phyloP scores from a whole-genome alignment of 2,329 filamentous ascomycete species.

The Trichoderma cornu-damae region DNA sequence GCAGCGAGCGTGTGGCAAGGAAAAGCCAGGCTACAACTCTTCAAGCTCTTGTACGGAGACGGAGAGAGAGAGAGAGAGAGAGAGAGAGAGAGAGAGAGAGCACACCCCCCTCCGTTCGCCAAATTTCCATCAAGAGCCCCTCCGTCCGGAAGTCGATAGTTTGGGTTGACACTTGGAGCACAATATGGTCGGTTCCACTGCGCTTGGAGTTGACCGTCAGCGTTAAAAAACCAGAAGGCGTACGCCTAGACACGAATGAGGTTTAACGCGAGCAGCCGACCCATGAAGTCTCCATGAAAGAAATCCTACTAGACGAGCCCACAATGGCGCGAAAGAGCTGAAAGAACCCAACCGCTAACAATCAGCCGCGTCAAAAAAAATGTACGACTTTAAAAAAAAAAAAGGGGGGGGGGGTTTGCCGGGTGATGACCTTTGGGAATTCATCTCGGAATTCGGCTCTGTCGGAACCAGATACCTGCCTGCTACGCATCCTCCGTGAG shows the following conservation, averaged over 20 bases:
- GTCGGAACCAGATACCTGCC: slow-evolving; percentile 10
- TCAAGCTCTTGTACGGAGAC: not conserved
- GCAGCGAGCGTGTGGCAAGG: not conserved
- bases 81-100: too few relatives aligned
- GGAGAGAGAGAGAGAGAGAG: too few relatives aligned
- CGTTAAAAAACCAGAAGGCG: not conserved
- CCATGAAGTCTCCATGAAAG: not conserved
- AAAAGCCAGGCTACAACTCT: not conserved
- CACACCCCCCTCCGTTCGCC: not conserved
- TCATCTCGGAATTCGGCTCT: slow-evolving; percentile 15
- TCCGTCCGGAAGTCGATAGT: not conserved
- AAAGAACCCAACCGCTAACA: slow-evolving; percentile 5
- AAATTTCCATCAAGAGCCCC: not conserved
- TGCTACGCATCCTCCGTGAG: not conserved
- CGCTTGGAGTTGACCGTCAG: not conserved
- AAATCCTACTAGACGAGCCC: slow-evolving; percentile 1
- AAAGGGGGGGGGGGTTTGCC: slow-evolving; percentile 16
- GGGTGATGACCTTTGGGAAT: not conserved
- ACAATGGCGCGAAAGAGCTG: slow-evolving; percentile 14
- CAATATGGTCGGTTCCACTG: not conserved
- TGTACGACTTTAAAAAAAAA: not conserved
- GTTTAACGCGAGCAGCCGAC: not conserved
- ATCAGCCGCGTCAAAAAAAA: slow-evolving; percentile 6
- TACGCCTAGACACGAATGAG: not conserved
- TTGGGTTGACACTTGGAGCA: not conserved